Evolutionary conservation across 1,139 yeast genomes (phyloP), one percentile per base, ranked within the genome.

Genomic region (Candida mesenterica): DNA sequence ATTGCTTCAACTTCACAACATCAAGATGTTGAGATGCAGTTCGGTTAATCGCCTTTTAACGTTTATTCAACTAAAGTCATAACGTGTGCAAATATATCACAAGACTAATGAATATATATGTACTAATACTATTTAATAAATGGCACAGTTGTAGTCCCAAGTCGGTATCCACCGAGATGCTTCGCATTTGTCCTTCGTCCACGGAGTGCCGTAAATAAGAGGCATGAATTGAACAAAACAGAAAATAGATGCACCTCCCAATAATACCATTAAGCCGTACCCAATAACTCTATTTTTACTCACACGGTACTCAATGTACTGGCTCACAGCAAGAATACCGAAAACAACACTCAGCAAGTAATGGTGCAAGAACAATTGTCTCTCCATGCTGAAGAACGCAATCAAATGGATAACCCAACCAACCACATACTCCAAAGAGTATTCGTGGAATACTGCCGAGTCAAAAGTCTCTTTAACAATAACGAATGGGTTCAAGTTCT

Each of bases 341-440:
- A 69, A 66, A 41, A 56, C 62, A 17, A 67, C 50, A 12, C 69
- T 53, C 10, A 64, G 60, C 41, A 66, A 53, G 46, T 70, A 70
- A 44, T 68, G 73, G 40, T 67, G 73, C 31, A 61, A 48, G 39
- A 61, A 64, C 30, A 65, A 44, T 34, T 63, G 63, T 36, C 72
- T 49, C 10, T 48, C 33, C 60, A 65, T 53, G 35, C 40, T 38
- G 45, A 62, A 59, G 43, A 49, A 65, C 5, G 75, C 75, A 10
- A 53, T 38, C 38, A 55, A 69, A 39, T 68, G 63, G n/a, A 67
- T 28, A 2, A 43, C 29, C 64, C 66, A 70, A 0, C 73, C 75
- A 3, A 57, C 28, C 13, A 58, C 39, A 14, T 47, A 57, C 34
- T 61, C 63, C 30, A 61, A 44, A 4, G 60, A 43, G 30, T 49